Evolutionary conservation across 441 rosid genomes (phyloP), one percentile per base, ranked within the genome.

Genomic region (Pelargonium cotyledonis): DNA sequence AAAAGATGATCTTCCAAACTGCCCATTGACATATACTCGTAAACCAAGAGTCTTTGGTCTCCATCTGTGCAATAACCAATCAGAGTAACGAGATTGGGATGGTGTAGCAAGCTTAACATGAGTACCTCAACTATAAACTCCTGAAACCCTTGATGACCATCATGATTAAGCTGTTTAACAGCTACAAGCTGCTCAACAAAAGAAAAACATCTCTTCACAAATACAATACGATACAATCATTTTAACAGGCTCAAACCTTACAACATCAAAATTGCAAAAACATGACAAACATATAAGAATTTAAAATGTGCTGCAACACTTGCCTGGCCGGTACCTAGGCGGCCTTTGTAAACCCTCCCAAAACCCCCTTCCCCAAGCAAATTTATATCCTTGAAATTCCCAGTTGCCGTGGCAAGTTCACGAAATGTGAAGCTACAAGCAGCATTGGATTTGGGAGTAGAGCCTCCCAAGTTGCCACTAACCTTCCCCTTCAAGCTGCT

Each of bases 61-160:
- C 98, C 97, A 58, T 88, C 92, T 21, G 90, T 88, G 71, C 96
- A 92, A 65, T 92, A 92, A 68, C 95, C 96, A 16, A 85, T 85
- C 75, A 92, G 84, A 74, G 88, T 88, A 55, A 85, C 96, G 62
- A 92, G 95, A 82, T 92, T 90, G 11, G 89, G 89, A 79, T 92
- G 90, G 73, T 85, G 91, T 73, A 92, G 90, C 23, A 80, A 76
- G 83, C 96, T 89, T 75, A 92, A 82, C 93, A 84, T 84, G 73
- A 84, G 76, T 38, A 92, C 87, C 82, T 92, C 95, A 8, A 49
- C 57, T n/a, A 49, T 49, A 16, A 49, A 49, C 57, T 49, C 57
- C 18, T 89, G 79, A 73, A 87, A 85, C 78, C 96, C 97, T 85
- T 92, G 96, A 65, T 87, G 80, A 49, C 96, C 92, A 77, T 88